A percentile compares a stretch with the other conserved stretches of the same genome.
Conservation (phyloP, 768 basidiomycete species). For the Chiua virens region DNA sequence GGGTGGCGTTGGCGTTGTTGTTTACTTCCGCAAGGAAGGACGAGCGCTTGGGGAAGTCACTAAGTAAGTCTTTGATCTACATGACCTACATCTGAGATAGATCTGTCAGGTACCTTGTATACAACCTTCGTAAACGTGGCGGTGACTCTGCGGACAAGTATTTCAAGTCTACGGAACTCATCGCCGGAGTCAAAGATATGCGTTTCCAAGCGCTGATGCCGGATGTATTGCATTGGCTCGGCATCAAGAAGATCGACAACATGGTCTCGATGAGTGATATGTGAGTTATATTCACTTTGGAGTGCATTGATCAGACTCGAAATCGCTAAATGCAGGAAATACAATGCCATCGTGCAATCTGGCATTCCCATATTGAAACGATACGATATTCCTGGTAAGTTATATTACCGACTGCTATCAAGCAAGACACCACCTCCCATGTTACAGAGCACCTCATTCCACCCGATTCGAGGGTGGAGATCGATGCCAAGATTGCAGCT, state of each 20-base stretch:
- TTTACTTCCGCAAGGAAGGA: conserved; percentile 95
- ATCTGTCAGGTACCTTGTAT: conserved; percentile 75
- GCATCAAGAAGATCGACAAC: conserved; percentile 84
- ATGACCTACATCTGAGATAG: background rate
- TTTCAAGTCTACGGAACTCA: conserved; percentile 90
- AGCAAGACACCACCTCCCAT: background rate
- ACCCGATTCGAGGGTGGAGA: conserved; percentile 88
- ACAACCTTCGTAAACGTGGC: conserved; percentile 93
- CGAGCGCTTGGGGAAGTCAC: conserved; percentile 92
- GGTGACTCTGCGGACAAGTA: conserved; percentile 93
- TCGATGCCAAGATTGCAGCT: conserved; percentile 93
- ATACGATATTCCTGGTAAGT: conserved; percentile 83
- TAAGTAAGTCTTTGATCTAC: conserved; percentile 50
- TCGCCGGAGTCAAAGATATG: conserved; percentile 96
- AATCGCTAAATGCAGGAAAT: conserved; percentile 59
- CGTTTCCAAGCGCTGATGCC: conserved; percentile 96
- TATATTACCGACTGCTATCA: no score
- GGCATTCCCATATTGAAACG: conserved; percentile 81
- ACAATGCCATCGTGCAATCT: conserved; percentile 87
- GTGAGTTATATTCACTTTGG: conserved; percentile 28
- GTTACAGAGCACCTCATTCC: conserved; percentile 78
- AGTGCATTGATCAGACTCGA: background rate
- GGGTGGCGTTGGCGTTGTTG: conserved; percentile 89
- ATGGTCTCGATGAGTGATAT: conserved; percentile 93
- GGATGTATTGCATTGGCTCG: conserved; percentile 93